Percentiles rank a stretch among this genome's conserved stretches.
These are phyloP conservation scores for Gastroboletus turbinatus DNA, from an alignment of 1,284 basidiomycete species.

Conservation along the genomic window DNA sequence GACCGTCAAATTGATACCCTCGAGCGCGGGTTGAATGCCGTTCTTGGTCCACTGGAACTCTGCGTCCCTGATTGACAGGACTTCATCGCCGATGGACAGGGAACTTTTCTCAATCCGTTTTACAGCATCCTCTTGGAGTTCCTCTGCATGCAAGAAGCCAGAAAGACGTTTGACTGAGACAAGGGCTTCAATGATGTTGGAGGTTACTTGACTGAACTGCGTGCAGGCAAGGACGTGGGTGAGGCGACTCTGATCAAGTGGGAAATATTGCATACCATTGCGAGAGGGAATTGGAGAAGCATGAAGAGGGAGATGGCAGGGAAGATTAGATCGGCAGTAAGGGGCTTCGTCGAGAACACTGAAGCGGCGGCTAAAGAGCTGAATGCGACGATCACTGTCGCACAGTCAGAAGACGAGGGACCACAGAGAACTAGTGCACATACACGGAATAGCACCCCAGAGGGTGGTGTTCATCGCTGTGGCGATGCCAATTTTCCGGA, in stretches of 20 bases:
- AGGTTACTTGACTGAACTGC: conserved; percentile 71
- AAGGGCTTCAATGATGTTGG: conserved; percentile 80
- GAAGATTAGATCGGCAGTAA: conserved; percentile 93
- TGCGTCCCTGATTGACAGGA: conserved; percentile 68
- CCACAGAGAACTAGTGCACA: conserved; percentile 14
- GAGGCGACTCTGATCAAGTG: not conserved
- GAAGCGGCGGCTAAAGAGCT: conserved; percentile 86
- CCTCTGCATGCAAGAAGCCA: conserved; percentile 74
- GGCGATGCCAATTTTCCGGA: conserved; percentile 78
- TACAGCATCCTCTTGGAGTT: conserved; percentile 79
- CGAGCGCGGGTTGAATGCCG: conserved; percentile 61
- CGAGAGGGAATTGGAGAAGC: conserved; percentile 86
- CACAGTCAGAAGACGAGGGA: conserved; percentile 33
- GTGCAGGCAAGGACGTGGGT: not conserved
- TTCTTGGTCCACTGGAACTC: conserved; percentile 79
- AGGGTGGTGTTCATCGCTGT: conserved; percentile 62
- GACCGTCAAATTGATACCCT: conserved; percentile 75
- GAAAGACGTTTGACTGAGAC: conserved; percentile 85
- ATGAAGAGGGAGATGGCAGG: conserved; percentile 93
- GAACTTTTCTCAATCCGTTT: conserved; percentile 45
- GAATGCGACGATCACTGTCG: conserved; percentile 78
- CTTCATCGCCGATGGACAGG: conserved; percentile 62
- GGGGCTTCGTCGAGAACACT: conserved; percentile 61
- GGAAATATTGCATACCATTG: conserved; percentile 56
- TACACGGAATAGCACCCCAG: conserved; percentile 67